phyloP scores from a whole-genome alignment of 2,329 filamentous ascomycete species.

The Cylindrodendrum hubeiense region DNA sequence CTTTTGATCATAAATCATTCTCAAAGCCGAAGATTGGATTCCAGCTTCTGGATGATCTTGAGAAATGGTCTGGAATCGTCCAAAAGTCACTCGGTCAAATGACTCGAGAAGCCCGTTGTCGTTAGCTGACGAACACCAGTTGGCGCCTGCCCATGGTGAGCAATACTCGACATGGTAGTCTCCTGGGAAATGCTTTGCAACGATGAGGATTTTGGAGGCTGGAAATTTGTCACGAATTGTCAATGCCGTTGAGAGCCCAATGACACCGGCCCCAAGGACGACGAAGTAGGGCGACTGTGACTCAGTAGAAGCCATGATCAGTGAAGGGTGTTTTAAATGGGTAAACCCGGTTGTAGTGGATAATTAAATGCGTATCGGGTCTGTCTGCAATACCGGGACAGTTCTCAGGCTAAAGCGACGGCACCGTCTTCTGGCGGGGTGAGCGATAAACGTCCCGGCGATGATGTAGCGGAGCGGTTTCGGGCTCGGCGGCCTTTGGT shows the following conservation, averaged over 20 bases:
- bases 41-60: constrained; percentile 66
- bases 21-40: constrained; percentile 55
- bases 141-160: constrained; percentile 84
- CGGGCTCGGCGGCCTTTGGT: not conserved
- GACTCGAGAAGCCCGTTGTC: constrained; percentile 44
- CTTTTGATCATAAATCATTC: constrained; percentile 38
- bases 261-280: constrained; percentile 68
- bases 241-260: constrained; percentile 72
- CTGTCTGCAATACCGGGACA: not conserved
- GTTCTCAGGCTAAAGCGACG: not conserved
- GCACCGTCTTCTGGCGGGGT: not conserved
- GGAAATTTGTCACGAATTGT: constrained; percentile 65
- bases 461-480: not conserved
- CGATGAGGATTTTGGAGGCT: constrained; percentile 64
- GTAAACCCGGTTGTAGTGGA: not conserved
- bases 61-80: constrained; percentile 25
- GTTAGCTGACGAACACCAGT: constrained; percentile 69
- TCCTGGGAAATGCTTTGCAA: constrained; percentile 86
- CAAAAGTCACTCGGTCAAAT: constrained; percentile 31
- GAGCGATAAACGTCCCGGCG: not conserved
- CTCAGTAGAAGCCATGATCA: not conserved
- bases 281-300: not conserved
- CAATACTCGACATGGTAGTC: constrained; percentile 88
- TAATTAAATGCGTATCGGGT: not conserved
- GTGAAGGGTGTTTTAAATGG: not conserved